These are phyloP conservation scores for Teratosphaeria zuluensis DNA, from an alignment of 2,329 filamentous ascomycete species.

Conservation along the genomic window DNA sequence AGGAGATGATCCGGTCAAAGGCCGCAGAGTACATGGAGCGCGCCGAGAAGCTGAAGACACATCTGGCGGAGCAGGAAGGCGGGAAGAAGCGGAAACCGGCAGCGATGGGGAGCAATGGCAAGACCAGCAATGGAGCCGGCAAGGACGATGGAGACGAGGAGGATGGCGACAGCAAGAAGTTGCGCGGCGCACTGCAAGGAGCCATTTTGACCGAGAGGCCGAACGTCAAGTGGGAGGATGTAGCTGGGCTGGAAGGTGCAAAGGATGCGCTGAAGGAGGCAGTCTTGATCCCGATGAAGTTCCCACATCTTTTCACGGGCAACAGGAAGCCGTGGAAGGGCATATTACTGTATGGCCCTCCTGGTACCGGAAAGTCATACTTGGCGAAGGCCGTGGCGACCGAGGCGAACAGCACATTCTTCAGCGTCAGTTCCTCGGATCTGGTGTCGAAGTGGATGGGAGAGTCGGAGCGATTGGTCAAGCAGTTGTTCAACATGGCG, in stretches of 20 bases:
- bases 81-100: slow-evolving; percentile 60
- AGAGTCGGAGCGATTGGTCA: slow-evolving; percentile 95
- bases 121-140: slow-evolving; percentile 53
- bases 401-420: slow-evolving; percentile 97
- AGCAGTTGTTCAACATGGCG: slow-evolving; percentile 94
- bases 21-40: slow-evolving; percentile 97
- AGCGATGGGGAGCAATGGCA: slow-evolving; percentile 63
- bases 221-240: slow-evolving; percentile 96
- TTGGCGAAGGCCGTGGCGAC: slow-evolving; percentile 95
- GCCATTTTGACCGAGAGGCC: slow-evolving; percentile 93
- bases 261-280: slow-evolving; percentile 98
- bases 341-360: slow-evolving; percentile 89
- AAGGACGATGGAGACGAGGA: slow-evolving; percentile 53
- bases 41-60: slow-evolving; percentile 92
- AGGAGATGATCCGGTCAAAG: slow-evolving; percentile 95
- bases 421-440: slow-evolving; percentile 95
- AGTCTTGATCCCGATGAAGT: slow-evolving; percentile 95
- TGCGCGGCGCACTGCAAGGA: slow-evolving; percentile 79
- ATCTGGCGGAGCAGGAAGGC: slow-evolving; percentile 63
- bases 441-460: slow-evolving; percentile 99
- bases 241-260: slow-evolving; percentile 83
- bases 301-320: slow-evolving; percentile 89
- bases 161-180: slow-evolving; percentile 77
- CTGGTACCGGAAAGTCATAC: slow-evolving; percentile 95
- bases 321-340: slow-evolving; percentile 98